Evolutionary conservation across 768 basidiomycete species (phyloP).

Genomic region (Pulveroboletus sp.): DNA sequence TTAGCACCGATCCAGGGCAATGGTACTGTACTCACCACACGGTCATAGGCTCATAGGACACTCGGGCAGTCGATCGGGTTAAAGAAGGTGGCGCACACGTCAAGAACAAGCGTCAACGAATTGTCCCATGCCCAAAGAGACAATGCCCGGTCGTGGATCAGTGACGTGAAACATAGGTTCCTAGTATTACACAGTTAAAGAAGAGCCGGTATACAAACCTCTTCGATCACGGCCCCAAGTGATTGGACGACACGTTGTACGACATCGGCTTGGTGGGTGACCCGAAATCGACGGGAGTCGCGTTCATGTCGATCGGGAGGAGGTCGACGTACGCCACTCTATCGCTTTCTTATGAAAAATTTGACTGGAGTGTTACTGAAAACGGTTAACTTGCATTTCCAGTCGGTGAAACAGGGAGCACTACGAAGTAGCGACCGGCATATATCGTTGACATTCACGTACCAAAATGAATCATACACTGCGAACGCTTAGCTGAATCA

Average conservation of each 20-base stretch:
- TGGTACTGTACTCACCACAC: constrained; percentile 44
- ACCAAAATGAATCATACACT: constrained; percentile 72
- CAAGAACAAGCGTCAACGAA: constrained; percentile 55
- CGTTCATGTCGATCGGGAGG: constrained; percentile 5
- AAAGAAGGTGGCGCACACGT: constrained; percentile 60
- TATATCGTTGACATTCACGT: constrained; percentile 63
- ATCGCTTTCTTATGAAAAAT: constrained; percentile 57
- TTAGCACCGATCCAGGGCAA: constrained; percentile 2
- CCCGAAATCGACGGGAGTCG: constrained; percentile 32
- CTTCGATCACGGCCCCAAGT: constrained; percentile 53
- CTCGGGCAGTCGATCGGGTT: constrained; percentile 61
- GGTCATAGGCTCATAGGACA: constrained; percentile 72
- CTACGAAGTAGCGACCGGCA: constrained; percentile 60
- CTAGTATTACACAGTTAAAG: constrained; percentile 41
- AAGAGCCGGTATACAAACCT: constrained; percentile 58
- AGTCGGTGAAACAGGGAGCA: constrained; percentile 3
- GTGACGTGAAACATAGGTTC: constrained; percentile 4
- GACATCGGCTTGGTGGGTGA: constrained; percentile 58
- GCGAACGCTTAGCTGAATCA: constrained; percentile 2
- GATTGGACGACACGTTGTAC: constrained; percentile 60
- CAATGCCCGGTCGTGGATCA: constrained; percentile 33
- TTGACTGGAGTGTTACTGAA: constrained; percentile 42
- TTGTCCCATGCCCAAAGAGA: constrained; percentile 61
- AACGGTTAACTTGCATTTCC: background rate
- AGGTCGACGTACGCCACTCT: constrained; percentile 59